Evolutionary conservation across 352 stramenopile genomes (phyloP), one percentile per base, ranked within the genome.

Genomic region (Phytophthora vignae): DNA sequence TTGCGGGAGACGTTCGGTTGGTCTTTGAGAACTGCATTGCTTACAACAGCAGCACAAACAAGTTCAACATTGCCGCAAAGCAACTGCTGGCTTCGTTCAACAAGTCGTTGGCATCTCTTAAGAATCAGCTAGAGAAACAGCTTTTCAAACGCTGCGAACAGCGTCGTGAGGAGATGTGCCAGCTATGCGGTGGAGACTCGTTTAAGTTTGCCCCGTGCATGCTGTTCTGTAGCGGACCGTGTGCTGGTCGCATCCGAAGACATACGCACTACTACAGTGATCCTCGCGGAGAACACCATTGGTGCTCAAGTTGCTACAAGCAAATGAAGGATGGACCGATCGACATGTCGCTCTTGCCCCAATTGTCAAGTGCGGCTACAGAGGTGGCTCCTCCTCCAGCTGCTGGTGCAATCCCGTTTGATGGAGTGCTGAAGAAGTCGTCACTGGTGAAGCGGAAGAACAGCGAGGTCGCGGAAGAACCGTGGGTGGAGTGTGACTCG

Each of bases 401-500:
- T 33, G 61, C 66, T 56, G 63, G 68, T 14, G 49, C 65, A 10
- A 64, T 77, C 2, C 61, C 78, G 4, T 86, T 88, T 44, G 88
- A 94, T 50, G 74, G 86, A 7, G 89, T 92, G 15, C 77, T 99
- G 36, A 93, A 91, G 52, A 99, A 99, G 69, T 89, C 90, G 50
- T 94, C 97, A 10, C 74, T 99, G 3, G 68, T 97, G 15, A 99
- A 99, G 75, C 98, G 98, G 49, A 99, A 99, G 77, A 99, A 99
- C 79, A 99, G 99, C 67, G 97, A 99, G 73, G 90, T 99, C 1
- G 95, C 97, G 4, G 96, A 98, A 82, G 97, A 99, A 73, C 90
- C 92, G 60, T 99, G 98, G 98, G 98, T 99, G 4, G 92, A 99
- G 67, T 99, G 98, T 77, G 97, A 99, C 69, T 93, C 90, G 25